Percentiles rank a stretch among this genome's conserved stretches.
phyloP scores from a whole-genome alignment of 2,329 filamentous ascomycete species.

The Trichophyton mentagrophytes region DNA sequence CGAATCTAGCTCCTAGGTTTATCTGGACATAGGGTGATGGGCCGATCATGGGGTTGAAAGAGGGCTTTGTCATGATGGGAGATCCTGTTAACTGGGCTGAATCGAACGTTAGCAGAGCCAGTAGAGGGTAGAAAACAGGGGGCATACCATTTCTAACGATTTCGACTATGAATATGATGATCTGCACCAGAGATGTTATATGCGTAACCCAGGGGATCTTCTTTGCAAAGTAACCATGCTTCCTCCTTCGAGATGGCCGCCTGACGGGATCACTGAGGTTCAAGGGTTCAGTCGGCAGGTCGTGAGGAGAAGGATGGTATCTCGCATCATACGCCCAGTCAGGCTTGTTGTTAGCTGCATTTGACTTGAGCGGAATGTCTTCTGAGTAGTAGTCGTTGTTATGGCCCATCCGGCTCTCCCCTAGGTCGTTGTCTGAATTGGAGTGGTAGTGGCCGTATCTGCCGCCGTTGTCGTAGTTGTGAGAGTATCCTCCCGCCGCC shows the following conservation, averaged over 20 bases:
- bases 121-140: constrained; percentile 6
- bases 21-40: constrained; percentile 82
- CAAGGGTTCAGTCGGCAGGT: constrained; percentile 36
- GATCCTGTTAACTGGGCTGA: constrained; percentile 63
- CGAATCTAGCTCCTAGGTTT: constrained; percentile 90
- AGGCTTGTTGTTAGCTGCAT: constrained; percentile 21
- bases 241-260: constrained; percentile 20
- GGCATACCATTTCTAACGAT: constrained; percentile 63
- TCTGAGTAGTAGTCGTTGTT: constrained; percentile 28
- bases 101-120: constrained; percentile 5
- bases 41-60: constrained; percentile 95
- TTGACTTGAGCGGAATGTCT: constrained; percentile 31
- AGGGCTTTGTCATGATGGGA: constrained; percentile 55
- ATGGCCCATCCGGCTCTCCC: constrained; percentile 18
- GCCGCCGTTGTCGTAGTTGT: constrained; percentile 28
- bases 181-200: constrained; percentile 60
- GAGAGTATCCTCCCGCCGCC: not conserved
- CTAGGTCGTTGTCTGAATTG: constrained; percentile 22
- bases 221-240: constrained; percentile 44
- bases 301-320: constrained; percentile 38
- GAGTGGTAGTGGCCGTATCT: constrained; percentile 28
- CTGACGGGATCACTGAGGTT: constrained; percentile 14
- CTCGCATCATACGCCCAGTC: constrained; percentile 33
- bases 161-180: constrained; percentile 79
- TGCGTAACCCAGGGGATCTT: constrained; percentile 71